Percentiles rank a stretch among this genome's conserved stretches.
Evolutionary conservation across 2,329 filamentous ascomycete genomes (phyloP).

Genomic region (Beauveria sp.): DNA sequence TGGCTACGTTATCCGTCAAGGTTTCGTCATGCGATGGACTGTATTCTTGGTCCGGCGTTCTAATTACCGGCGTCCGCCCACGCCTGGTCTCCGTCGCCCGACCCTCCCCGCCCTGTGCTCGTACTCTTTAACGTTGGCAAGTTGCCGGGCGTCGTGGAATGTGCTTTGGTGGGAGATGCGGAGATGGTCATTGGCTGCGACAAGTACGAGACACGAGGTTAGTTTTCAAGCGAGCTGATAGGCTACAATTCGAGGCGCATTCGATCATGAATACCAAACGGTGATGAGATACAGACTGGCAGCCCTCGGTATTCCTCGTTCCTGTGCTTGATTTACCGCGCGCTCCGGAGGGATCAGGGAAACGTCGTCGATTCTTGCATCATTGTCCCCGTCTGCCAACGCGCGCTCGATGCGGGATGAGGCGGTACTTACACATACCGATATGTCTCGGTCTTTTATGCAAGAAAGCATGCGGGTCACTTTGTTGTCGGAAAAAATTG

Average conservation of each 20-base stretch:
- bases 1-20: not conserved
- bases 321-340: not conserved
- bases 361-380: not conserved
- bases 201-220: not conserved
- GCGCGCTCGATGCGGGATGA: not conserved
- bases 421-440: not conserved
- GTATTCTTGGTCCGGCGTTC: no score
- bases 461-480: slow-evolving; percentile 8
- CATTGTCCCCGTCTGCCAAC: not conserved
- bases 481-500: not conserved
- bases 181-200: not conserved
- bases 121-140: not conserved
- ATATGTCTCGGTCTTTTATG: not conserved
- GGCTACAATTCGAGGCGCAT: not conserved
- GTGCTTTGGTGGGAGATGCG: not conserved
- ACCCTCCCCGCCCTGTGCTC: not conserved
- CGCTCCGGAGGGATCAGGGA: not conserved
- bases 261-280: not conserved
- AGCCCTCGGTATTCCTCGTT: not conserved
- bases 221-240: not conserved
- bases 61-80: not conserved
- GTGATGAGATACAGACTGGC: not conserved
- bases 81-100: not conserved
- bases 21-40: not conserved
- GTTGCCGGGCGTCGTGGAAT: not conserved